Conservation (phyloP, 805 yeast species). For the Candida verbasci region DNA sequence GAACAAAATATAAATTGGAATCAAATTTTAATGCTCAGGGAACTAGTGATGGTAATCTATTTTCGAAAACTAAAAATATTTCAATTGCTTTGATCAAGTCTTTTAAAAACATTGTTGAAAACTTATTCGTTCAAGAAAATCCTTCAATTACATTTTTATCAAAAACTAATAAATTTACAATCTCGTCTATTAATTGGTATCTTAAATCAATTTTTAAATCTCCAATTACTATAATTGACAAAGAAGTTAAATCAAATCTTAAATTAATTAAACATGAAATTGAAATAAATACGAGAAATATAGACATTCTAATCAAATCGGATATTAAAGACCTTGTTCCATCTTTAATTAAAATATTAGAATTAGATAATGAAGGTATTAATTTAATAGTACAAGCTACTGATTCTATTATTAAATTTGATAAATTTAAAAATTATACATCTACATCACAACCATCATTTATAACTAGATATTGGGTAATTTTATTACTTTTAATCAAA, state of each 20-base stretch:
- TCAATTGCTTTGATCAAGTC: constrained; percentile 6
- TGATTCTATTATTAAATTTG: constrained; percentile 7
- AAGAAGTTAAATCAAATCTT: constrained; percentile 23
- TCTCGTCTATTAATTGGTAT: constrained; percentile 1
- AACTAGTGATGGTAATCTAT: constrained; percentile 13
- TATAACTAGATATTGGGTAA: constrained; percentile 64
- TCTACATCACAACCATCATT: constrained; percentile 31
- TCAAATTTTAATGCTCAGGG: constrained; percentile 2
- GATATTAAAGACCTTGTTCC: constrained; percentile 2
- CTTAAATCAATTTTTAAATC: constrained; percentile 10
- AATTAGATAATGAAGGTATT: neutral
- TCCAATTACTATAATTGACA: constrained; percentile 19
- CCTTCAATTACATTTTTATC: constrained; percentile 14
- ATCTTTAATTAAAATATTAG: neutral
- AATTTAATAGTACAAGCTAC: constrained; percentile 6
- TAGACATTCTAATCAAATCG: constrained; percentile 22
- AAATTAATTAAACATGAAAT: constrained; percentile 17
- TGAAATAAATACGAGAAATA: constrained; percentile 16
- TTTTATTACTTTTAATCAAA: constrained; percentile 32
- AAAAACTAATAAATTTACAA: neutral
- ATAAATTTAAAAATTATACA: constrained; percentile 6
- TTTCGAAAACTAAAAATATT: constrained; percentile 12
- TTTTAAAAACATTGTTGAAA: constrained; percentile 6
- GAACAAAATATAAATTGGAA: constrained; percentile 2
- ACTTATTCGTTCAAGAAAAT: constrained; percentile 10